phyloP scores from a whole-genome alignment of 805 yeast species.

The Candida vaughaniae region DNA sequence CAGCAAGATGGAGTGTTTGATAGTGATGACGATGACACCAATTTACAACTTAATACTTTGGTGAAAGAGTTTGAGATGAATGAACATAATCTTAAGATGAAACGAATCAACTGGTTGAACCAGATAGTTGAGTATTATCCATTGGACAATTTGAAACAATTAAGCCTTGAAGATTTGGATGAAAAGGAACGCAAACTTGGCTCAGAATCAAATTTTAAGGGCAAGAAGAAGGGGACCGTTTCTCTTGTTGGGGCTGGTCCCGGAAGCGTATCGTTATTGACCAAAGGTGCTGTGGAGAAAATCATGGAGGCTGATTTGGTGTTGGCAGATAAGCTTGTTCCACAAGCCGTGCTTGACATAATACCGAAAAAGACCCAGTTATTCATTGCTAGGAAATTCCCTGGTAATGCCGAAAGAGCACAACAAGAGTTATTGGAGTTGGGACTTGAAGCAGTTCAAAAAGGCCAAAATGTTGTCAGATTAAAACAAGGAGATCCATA shows the following conservation, averaged over 20 bases:
- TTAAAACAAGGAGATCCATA: constrained; percentile 97
- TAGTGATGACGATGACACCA: constrained; percentile 70
- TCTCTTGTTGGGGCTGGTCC: constrained; percentile 95
- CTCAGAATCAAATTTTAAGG: not conserved
- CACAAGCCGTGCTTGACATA: constrained; percentile 77
- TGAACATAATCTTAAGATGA: constrained; percentile 49
- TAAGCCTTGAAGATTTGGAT: constrained; percentile 60
- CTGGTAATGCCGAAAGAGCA: constrained; percentile 94
- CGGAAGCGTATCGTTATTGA: constrained; percentile 77
- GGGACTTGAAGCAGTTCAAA: constrained; percentile 62
- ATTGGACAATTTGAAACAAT: constrained; percentile 54
- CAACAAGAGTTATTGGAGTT: constrained; percentile 77
- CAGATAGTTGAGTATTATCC: constrained; percentile 94
- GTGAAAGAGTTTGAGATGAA: constrained; percentile 59
- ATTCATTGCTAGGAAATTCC: constrained; percentile 90
- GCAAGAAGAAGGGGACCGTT: constrained; percentile 47
- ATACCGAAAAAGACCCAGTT: constrained; percentile 74
- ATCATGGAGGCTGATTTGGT: constrained; percentile 81
- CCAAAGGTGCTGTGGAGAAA: constrained; percentile 80
- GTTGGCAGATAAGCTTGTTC: constrained; percentile 89
- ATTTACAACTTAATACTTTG: constrained; percentile 57
- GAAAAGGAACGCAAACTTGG: constrained; percentile 21
- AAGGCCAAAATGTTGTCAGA: constrained; percentile 79
- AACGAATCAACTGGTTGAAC: constrained; percentile 78
- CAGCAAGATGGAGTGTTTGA: constrained; percentile 54